phyloP scores from a whole-genome alignment of 768 basidiomycete genomes.

The Obba rivulosa region DNA sequence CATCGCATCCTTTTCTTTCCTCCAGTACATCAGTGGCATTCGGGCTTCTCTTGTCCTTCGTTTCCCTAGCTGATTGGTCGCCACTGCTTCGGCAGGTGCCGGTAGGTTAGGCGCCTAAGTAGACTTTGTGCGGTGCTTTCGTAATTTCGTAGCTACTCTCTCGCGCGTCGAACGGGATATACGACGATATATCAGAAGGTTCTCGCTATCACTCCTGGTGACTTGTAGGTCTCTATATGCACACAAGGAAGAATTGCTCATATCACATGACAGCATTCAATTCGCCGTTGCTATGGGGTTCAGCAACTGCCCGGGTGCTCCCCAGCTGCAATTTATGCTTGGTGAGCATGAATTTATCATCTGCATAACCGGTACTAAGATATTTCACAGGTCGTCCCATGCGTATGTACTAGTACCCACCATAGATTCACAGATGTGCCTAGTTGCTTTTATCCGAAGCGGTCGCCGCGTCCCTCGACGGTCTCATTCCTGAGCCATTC shows the following conservation, averaged over 20 bases:
- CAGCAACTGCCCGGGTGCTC: slow-evolving; percentile 40
- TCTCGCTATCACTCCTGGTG: slow-evolving; percentile 4
- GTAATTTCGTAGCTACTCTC: too few species aligned
- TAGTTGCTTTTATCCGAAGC: background rate
- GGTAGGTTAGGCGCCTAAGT: too few species aligned
- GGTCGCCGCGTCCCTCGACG: background rate
- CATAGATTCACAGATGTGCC: background rate
- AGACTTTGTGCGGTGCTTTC: too few species aligned
- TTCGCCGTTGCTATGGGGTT: slow-evolving; percentile 42
- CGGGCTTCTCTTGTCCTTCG: slow-evolving; percentile 13
- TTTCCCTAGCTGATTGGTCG: slow-evolving; percentile 16
- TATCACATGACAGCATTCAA: slow-evolving; percentile 27
- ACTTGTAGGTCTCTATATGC: slow-evolving; percentile 1
- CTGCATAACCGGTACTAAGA: background rate
- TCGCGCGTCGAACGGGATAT: too few species aligned
- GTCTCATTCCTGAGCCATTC: slow-evolving; percentile 8
- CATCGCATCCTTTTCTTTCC: background rate
- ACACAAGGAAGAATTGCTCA: too few species aligned
- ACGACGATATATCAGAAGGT: too few species aligned
- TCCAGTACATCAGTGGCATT: slow-evolving; percentile 15
- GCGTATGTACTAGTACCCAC: background rate
- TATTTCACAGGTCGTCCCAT: background rate
- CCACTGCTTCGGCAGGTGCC: too few species aligned
- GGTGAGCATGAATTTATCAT: slow-evolving; percentile 3
- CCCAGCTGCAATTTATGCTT: slow-evolving; percentile 27